These are phyloP conservation scores for Nepenthes gracilis DNA, from an alignment of 148 eudicot genomes.

Conservation along the genomic window DNA sequence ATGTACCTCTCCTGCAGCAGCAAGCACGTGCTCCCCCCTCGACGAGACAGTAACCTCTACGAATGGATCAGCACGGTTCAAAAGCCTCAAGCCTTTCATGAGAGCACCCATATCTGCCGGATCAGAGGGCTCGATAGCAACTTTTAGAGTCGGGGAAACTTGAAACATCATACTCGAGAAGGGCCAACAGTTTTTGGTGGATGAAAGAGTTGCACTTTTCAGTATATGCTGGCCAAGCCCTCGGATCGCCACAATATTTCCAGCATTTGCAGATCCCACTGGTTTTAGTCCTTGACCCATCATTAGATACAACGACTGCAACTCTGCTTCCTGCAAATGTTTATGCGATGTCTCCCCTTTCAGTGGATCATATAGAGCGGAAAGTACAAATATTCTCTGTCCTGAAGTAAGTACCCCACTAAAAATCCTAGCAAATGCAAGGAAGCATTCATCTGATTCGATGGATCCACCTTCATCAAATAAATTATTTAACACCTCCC, in stretches of 20 bases:
- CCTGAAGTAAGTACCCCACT: conserved; percentile 69
- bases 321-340: conserved; percentile 77
- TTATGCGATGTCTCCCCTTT: conserved; percentile 59
- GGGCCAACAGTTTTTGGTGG: conserved; percentile 86
- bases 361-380: conserved; percentile 83
- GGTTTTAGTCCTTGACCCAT: conserved; percentile 86
- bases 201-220: conserved; percentile 90
- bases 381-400: conserved; percentile 66
- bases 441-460: conserved; percentile 85
- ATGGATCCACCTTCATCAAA: conserved; percentile 35
- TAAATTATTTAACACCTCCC: conserved; percentile 34
- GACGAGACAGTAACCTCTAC: conserved; percentile 89
- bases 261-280: conserved; percentile 59
- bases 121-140: conserved; percentile 93
- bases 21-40: conserved; percentile 91
- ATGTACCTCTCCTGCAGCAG: conserved; percentile 98
- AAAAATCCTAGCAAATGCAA: conserved; percentile 91
- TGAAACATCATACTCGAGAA: conserved; percentile 93
- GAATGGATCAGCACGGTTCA: conserved; percentile 90
- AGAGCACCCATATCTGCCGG: conserved; percentile 86
- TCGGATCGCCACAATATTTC: conserved; percentile 80
- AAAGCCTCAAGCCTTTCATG: conserved; percentile 79
- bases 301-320: conserved; percentile 77
- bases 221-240: conserved; percentile 91
- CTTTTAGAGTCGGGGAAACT: conserved; percentile 85